Evolutionary conservation across 805 yeast genomes (phyloP), one percentile per base, ranked within the genome.

Genomic region (Spathaspora passalidarum): DNA sequence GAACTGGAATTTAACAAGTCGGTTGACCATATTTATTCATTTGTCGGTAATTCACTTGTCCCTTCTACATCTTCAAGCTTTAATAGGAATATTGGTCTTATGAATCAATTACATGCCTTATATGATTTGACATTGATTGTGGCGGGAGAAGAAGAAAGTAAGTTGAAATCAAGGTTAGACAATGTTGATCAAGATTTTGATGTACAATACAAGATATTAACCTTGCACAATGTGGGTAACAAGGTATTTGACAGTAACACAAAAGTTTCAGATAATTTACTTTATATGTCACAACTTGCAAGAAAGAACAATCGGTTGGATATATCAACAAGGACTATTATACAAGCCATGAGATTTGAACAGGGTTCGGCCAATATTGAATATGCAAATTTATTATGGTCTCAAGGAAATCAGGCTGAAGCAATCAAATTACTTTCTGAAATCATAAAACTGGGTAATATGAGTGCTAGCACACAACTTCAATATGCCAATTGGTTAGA

Each of bases 401-500:
- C 82, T 3, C 88, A 87, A 58, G 96, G 96, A 1, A 95, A 89
- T 51, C 88, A 81, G 49, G 78, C 90, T 19, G 84, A 89, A 53
- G 98, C 98, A 0, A 73, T 92, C 38, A 82, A 85, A 43, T 71
- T 80, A 6, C 67, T 88, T 32, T 75, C 75, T 7, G 72, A 75
- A 13, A 62, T 79, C 10, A 19, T 26, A 5, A 14, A 19, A 3
- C 16, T 35, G 14, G 43, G 29, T 2, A 20, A 38, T 2, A 40
- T 22, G 16, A 56, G 50, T 8, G 73, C 80, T 1, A 56, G 72
- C 41, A 78, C 81, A n/a, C 86, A 87, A 44, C 66, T 91, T 40
- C 83, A 84, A 48, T 88, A 88, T 58, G 88, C 97, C 0, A 80
- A 82, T 51, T 94, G 98, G 98, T 69, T 90, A 14, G 96, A 90